phyloP scores from a whole-genome alignment of 495 filamentous ascomycete genomes.

The Lentithecium fluviatile region DNA sequence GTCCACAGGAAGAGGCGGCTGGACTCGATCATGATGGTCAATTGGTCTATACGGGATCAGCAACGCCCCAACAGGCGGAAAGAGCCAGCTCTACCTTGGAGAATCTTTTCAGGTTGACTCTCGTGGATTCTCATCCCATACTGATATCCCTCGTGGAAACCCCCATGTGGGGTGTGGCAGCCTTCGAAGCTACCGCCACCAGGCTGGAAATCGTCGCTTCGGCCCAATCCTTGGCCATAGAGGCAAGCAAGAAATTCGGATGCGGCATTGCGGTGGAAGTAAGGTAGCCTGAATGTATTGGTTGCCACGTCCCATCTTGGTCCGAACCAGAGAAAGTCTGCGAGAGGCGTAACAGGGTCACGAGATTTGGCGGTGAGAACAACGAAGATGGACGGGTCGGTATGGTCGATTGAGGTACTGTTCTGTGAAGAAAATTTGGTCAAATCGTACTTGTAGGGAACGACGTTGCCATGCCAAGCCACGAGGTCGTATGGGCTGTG shows the following conservation, averaged over 20 bases:
- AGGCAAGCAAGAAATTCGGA: conserved; percentile 48
- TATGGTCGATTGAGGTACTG: conserved; percentile 48
- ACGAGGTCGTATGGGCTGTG: conserved; percentile 48
- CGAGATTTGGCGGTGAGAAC: conserved; percentile 47
- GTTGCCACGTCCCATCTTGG: conserved; percentile 49
- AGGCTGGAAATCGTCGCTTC: conserved; percentile 47
- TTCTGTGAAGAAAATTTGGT: conserved; percentile 49
- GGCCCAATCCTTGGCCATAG: conserved; percentile 47
- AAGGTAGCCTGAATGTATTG: conserved; percentile 48
- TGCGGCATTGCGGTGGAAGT: conserved; percentile 49
- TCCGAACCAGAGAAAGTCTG: conserved; percentile 49
- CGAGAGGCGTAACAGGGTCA: conserved; percentile 44
- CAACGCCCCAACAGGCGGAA: not conserved
- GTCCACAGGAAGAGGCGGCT: conserved; percentile 48
- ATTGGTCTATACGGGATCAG: conserved; percentile 21
- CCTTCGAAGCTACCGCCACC: conserved; percentile 48
- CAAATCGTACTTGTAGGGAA: conserved; percentile 49
- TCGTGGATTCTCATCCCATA: conserved; percentile 46
- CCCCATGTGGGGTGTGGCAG: conserved; percentile 48
- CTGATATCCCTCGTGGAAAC: conserved; percentile 48
- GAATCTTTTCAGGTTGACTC: conserved; percentile 46
- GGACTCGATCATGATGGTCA: conserved; percentile 47
- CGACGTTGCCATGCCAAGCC: conserved; percentile 50
- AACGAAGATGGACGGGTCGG: conserved; percentile 46
- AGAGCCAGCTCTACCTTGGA: conserved; percentile 42